Conservation (phyloP, 2,329 filamentous ascomycete genomes). For the Fusarium transvaalense region DNA sequence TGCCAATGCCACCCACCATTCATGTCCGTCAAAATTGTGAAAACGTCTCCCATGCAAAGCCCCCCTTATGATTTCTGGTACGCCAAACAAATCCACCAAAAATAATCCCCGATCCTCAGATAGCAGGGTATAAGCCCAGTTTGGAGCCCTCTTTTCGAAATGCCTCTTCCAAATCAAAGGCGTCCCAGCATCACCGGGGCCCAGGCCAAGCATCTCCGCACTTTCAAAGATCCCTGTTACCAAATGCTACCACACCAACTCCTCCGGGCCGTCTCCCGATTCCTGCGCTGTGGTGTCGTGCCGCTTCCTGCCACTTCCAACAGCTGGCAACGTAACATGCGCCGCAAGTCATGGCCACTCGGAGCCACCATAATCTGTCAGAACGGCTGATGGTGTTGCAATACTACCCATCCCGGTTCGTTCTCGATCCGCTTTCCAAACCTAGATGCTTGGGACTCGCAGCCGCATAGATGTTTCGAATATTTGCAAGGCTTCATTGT, state of each 20-base stretch:
- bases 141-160: constrained; percentile 12
- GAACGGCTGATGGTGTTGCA: constrained; percentile 9
- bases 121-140: constrained; percentile 1
- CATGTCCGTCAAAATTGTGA: constrained; percentile 13
- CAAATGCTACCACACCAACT: constrained; percentile 30
- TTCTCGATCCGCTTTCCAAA: constrained; percentile 16
- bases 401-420: constrained; percentile 17
- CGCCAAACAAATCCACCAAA: constrained; percentile 29
- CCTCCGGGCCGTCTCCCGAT: constrained; percentile 28
- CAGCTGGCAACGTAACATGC: constrained; percentile 15
- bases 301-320: constrained; percentile 16
- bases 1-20: constrained; percentile 22
- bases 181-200: constrained; percentile 11
- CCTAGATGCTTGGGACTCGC: constrained; percentile 10
- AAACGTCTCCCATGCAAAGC: constrained; percentile 10
- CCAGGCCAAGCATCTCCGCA: constrained; percentile 20
- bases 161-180: constrained; percentile 7
- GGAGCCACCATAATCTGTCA: constrained; percentile 15
- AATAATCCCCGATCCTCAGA: background rate
- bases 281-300: constrained; percentile 10
- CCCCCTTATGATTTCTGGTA: constrained; percentile 16
- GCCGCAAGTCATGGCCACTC: constrained; percentile 17
- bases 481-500: constrained; percentile 21
- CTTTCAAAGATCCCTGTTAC: constrained; percentile 18
- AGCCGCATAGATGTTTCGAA: constrained; percentile 23